Conservation (phyloP, 2,329 filamentous ascomycete species). For the Stromatinia cepivora region DNA sequence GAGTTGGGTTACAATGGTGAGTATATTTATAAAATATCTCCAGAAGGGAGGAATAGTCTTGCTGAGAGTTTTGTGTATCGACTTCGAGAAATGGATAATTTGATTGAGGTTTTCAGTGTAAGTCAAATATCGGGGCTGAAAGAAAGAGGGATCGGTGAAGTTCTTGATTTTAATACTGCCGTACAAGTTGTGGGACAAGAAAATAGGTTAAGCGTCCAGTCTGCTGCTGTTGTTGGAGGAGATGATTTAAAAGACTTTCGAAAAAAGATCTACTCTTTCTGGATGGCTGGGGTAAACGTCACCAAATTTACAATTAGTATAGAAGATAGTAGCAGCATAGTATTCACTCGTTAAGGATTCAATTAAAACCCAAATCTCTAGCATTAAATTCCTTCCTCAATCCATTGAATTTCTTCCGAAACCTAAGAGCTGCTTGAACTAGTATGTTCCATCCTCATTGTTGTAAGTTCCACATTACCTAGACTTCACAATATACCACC, state of each 20-base stretch:
- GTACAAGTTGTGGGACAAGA: not conserved
- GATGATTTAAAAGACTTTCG: too few relatives aligned
- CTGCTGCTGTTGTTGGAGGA: too few relatives aligned
- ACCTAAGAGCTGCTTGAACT: too few relatives aligned
- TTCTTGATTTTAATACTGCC: not conserved
- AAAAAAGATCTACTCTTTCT: not conserved
- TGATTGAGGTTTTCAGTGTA: not conserved
- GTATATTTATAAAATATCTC: not conserved
- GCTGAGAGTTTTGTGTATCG: constrained; percentile 7
- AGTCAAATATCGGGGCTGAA: not conserved
- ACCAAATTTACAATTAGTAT: not conserved
- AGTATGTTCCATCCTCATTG: too few relatives aligned
- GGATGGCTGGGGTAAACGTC: not conserved
- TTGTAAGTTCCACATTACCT: too few relatives aligned
- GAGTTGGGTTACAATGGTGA: not conserved
- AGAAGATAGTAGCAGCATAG: too few relatives aligned
- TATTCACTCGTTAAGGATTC: too few relatives aligned
- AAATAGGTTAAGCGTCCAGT: not conserved
- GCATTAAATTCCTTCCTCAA: not conserved
- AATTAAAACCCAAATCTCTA: too few relatives aligned
- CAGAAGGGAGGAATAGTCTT: not conserved
- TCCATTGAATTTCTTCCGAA: too few relatives aligned
- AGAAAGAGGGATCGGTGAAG: not conserved
- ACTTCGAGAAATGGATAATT: not conserved
- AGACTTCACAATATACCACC: not conserved